Conservation (phyloP, 2,329 filamentous ascomycete genomes). For the Colletotrichum lupini region DNA sequence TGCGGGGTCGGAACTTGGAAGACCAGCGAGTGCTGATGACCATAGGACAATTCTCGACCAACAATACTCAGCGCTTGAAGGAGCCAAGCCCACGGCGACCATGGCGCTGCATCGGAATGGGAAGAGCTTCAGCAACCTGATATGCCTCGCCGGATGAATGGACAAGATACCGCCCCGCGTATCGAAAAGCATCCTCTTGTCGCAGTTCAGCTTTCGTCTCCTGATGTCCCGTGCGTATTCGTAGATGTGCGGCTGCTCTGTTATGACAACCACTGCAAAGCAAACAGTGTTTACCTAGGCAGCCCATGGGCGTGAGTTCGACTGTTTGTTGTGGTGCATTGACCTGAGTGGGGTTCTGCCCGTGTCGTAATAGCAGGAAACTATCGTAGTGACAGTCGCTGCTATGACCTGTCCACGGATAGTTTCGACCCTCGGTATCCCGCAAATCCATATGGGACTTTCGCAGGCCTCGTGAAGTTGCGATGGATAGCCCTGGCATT, state of each 20-base stretch:
- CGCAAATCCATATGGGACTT: not conserved
- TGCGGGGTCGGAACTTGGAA: not conserved
- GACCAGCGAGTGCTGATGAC: not conserved
- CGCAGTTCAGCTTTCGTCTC: not conserved
- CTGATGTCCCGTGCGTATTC: not conserved
- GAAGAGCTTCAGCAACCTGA: not conserved
- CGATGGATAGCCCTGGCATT: slow-evolving; percentile 1
- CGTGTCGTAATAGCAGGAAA: not conserved
- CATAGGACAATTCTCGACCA: not conserved
- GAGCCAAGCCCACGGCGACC: too few relatives aligned
- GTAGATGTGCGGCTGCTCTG: not conserved
- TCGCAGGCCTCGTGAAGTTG: not conserved
- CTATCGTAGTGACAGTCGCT: not conserved
- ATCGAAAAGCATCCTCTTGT: not conserved
- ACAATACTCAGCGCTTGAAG: too few relatives aligned
- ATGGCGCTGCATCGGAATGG: too few relatives aligned
- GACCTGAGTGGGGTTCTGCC: not conserved
- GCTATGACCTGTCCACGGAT: not conserved
- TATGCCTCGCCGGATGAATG: not conserved
- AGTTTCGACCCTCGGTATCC: too few relatives aligned
- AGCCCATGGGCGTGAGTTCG: not conserved
- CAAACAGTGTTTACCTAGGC: slow-evolving; percentile 13
- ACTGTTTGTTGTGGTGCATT: slow-evolving; percentile 27
- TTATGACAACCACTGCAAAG: slow-evolving; percentile 14
- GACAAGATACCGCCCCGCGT: not conserved